Evolutionary conservation across 441 rosid genomes (phyloP), one percentile per base, ranked within the genome.

Genomic region (Hura crepitans): DNA sequence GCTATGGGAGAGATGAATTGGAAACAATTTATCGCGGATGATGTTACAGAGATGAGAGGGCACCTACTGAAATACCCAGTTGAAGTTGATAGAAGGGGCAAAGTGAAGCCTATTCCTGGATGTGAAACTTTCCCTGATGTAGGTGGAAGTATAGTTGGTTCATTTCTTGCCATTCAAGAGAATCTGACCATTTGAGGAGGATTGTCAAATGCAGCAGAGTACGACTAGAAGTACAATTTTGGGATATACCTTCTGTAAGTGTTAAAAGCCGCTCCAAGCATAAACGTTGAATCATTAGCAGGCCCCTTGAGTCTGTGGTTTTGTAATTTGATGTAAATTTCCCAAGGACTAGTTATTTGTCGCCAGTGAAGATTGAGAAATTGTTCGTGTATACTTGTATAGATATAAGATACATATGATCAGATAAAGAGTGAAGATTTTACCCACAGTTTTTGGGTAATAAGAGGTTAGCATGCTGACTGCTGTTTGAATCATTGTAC

Each of bases 41-140:
- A 87, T 15, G 80, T 85, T 15, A 83, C 92, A 0, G 97, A 92
- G 72, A 95, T 95, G 98, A 87, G 77, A 68, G 95, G 96, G 31
- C 99, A 92, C 78, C 81, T 92, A 57, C 70, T 96, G 11, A 92
- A 88, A 80, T 96, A 96, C 81, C 99, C 98, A 0, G 92, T 92
- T 12, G 95, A 91, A 37, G 89, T 92, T 1, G 97, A 91, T 77
- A 77, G 83, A 37, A 92, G 80, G 72, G 96, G 99, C 59, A 96
- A 89, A 82, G 97, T 96, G 63, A 85, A 80, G 75, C 85, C 99
- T 30, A 84, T 89, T 67, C 84, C 87, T 0, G 89, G 90, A 33
- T 74, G 79, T 23, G 98, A 85, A 78, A 78, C 77, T 47, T 95
- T 95, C 85, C 99, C 93, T 0, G 99, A 96, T 25, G 95, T 88